phyloP scores from a whole-genome alignment of 192 early-diverging fungal genomes.

The Umbelopsis sp. region DNA sequence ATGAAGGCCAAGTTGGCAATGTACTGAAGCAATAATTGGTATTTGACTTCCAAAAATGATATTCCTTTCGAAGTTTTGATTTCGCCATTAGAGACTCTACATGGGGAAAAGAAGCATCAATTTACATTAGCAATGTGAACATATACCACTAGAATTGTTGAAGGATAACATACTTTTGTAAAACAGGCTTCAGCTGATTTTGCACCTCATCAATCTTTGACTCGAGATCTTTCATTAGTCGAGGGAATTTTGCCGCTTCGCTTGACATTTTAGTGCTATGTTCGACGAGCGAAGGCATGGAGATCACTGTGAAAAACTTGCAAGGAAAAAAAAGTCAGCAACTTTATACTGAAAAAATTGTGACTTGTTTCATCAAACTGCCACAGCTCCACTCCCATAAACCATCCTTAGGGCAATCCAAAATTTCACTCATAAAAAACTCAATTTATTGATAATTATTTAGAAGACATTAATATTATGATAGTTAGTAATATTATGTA shows the following conservation, averaged over 20 bases:
- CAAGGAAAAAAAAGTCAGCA: neutral
- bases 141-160: too few relatives aligned
- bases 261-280: neutral
- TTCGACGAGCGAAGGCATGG: neutral
- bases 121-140: too few relatives aligned
- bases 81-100: conserved; percentile 53
- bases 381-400: neutral
- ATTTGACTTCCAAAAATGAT: conserved; percentile 88
- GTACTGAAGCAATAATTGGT: conserved; percentile 86
- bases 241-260: conserved; percentile 29
- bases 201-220: conserved; percentile 47
- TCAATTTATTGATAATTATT: neutral
- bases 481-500: too few relatives aligned
- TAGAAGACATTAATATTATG: too few relatives aligned
- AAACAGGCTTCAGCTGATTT: conserved; percentile 44
- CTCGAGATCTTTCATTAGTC: conserved; percentile 43
- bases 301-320: neutral
- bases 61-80: conserved; percentile 78
- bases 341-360: neutral
- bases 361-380: neutral
- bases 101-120: neutral
- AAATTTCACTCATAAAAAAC: too few relatives aligned
- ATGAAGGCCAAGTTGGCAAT: conserved; percentile 77
- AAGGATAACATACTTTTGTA: conserved; percentile 41
- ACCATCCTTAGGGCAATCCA: too few relatives aligned